phyloP scores from a whole-genome alignment of 2,329 filamentous ascomycete genomes.

The Escovopsis sp. region DNA sequence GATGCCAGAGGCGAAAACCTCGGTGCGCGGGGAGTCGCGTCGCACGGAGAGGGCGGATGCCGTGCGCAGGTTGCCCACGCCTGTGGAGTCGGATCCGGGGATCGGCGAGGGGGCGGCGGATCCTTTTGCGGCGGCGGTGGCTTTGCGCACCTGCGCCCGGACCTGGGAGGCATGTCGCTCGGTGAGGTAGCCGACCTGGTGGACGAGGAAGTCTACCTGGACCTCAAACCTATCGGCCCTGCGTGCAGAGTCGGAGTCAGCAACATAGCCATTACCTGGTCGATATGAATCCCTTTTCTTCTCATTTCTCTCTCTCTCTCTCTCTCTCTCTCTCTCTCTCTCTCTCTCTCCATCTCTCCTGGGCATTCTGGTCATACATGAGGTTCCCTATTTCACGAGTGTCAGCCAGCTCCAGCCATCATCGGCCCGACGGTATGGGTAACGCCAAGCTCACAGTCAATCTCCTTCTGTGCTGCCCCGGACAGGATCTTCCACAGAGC shows the following conservation, averaged over 20 bases:
- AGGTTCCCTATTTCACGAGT: slow-evolving; percentile 66
- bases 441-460: slow-evolving; percentile 55
- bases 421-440: too few relatives aligned
- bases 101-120: slow-evolving; percentile 42
- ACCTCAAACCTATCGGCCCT: slow-evolving; percentile 70
- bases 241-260: slow-evolving; percentile 8
- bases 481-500: slow-evolving; percentile 83
- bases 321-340: too few relatives aligned
- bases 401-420: too few relatives aligned
- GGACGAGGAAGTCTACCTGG: slow-evolving; percentile 72
- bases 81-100: slow-evolving; percentile 31
- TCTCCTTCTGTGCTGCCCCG: slow-evolving; percentile 62
- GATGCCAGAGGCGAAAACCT: slow-evolving; percentile 17
- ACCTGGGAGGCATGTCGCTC: slow-evolving; percentile 84
- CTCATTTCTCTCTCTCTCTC: too few relatives aligned
- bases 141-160: slow-evolving; percentile 73
- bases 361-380: slow-evolving; percentile 38
- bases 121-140: slow-evolving; percentile 39
- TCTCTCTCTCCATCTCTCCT: too few relatives aligned
- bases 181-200: slow-evolving; percentile 88
- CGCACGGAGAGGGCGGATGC: slow-evolving; percentile 41
- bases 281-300: too few relatives aligned
- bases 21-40: slow-evolving; percentile 38
- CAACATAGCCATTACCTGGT: slow-evolving; percentile 5
- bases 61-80: slow-evolving; percentile 24